Base-by-base conservation (phyloP, 2,329 filamentous ascomycete genomes). In the Neofusicoccum umdonicola region DNA sequence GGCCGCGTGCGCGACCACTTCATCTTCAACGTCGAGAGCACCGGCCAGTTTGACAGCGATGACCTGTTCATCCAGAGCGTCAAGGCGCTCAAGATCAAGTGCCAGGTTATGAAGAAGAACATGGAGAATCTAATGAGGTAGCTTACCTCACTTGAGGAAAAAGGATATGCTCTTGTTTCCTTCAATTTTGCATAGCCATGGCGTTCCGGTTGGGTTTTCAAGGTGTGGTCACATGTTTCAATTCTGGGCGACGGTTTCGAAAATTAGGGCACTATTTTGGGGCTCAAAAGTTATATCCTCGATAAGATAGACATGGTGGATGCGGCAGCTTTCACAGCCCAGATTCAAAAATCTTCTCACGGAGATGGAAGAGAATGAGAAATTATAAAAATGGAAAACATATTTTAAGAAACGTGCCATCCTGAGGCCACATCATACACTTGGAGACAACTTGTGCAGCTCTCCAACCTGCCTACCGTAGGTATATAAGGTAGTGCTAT, bases 1-100 rank as follows among this genome's bases (percentile, higher is more conserved):
- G 95, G 95, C 48, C 85, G 96, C 63, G 83, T 93, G 71, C 85
- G 93, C 69, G 95, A 99, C 77, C 96, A 99, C 81, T 99, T 99
- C 78, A 98, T 99, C 78, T 99, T 95, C 83, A 90, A 88, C 63
- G 85, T 99, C 41, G 95, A 99, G 83, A 97, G 93, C 82, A 90
- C 92, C 0, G 96, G 95, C 5, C 95, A 99, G 80, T 96, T 92
- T 83, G 89, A 95, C 66, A 97, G 93, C 74, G 94, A 98, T 72
- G 89, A 93, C 78, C 83, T 99, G 68, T 98, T 99, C 82, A 79
- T 99, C 64, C 93, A 98, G 80, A 88, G 92, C 34, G 85, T 99
- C 58, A 90, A 90, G 80, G 83, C 92, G 70, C 80, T 99, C 67
- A 97, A 93, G 82, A 83, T 87, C 71, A 98, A 98, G 83, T 95